These are phyloP conservation scores for Wickerhamiella australiensis DNA, from an alignment of 805 yeast genomes.

Conservation along the genomic window DNA sequence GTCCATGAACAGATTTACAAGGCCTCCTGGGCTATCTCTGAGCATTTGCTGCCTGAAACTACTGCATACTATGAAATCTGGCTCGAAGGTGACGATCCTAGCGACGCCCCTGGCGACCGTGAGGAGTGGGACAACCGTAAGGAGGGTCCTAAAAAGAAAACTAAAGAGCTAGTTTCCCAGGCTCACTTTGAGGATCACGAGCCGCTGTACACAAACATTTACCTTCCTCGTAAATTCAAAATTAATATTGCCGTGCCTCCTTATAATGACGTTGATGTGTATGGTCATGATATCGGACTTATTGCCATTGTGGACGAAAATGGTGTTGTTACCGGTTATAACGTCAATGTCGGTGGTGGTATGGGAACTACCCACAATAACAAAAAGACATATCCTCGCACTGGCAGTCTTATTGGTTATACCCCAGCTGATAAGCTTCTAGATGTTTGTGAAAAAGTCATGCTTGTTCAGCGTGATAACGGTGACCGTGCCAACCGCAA, in stretches of 20 bases:
- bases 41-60: constrained; percentile 74
- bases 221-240: constrained; percentile 92
- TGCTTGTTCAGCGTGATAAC: constrained; percentile 86
- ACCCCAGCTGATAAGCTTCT: constrained; percentile 55
- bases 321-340: constrained; percentile 58
- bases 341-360: constrained; percentile 92
- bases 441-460: constrained; percentile 75
- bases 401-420: constrained; percentile 80
- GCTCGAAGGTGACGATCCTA: constrained; percentile 74
- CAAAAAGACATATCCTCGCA: constrained; percentile 90
- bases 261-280: constrained; percentile 90
- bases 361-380: constrained; percentile 98
- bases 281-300: constrained; percentile 88
- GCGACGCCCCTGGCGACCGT: constrained; percentile 55
- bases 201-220: constrained; percentile 77
- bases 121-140: constrained; percentile 51
- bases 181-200: constrained; percentile 68
- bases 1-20: constrained; percentile 64
- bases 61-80: constrained; percentile 96
- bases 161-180: constrained; percentile 72
- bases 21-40: constrained; percentile 56
- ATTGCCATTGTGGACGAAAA: constrained; percentile 59
- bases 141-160: constrained; percentile 64
- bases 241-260: constrained; percentile 93
- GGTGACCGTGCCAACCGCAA: constrained; percentile 96